These are phyloP conservation scores for Melastoma malabathricum DNA, from an alignment of 345 rosid species.

Conservation along the genomic window DNA sequence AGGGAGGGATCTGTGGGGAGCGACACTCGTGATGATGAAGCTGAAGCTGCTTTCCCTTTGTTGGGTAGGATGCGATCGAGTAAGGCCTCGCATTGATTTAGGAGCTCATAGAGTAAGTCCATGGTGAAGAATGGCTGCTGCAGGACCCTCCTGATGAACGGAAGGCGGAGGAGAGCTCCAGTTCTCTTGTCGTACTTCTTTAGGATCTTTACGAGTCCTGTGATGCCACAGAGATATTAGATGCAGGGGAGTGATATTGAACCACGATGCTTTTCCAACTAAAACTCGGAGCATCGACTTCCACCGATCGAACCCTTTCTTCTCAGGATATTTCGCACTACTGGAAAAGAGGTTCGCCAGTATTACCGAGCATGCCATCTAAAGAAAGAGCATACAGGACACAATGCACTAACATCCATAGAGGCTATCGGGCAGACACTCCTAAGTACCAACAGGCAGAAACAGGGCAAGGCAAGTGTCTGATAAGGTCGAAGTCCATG, in stretches of 20 bases:
- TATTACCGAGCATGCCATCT: too few species aligned
- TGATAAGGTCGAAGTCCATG: too few species aligned
- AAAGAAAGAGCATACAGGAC: too few species aligned
- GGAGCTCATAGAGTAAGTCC: slow-evolving; percentile 68
- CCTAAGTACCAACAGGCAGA: too few species aligned
- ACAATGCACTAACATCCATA: too few species aligned
- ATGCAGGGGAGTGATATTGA: background rate
- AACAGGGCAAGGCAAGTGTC: too few species aligned
- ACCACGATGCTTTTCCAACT: too few species aligned
- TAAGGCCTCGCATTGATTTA: slow-evolving; percentile 72
- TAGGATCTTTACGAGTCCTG: slow-evolving; percentile 86
- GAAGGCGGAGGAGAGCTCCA: slow-evolving; percentile 79
- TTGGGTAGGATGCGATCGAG: slow-evolving; percentile 60
- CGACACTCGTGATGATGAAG: slow-evolving; percentile 14
- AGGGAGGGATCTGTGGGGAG: slow-evolving; percentile 29
- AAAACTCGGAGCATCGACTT: too few species aligned
- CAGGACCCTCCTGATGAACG: slow-evolving; percentile 83
- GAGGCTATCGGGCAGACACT: too few species aligned
- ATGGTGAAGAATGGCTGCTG: slow-evolving; percentile 93
- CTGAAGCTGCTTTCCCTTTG: slow-evolving; percentile 9
- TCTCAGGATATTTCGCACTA: too few species aligned
- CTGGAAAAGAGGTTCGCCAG: too few species aligned
- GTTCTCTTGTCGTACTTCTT: slow-evolving; percentile 96
- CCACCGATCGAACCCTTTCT: too few species aligned
- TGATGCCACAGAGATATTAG: background rate